Conservation (phyloP, 768 basidiomycete species). For the Kwoniella dendrophila region DNA sequence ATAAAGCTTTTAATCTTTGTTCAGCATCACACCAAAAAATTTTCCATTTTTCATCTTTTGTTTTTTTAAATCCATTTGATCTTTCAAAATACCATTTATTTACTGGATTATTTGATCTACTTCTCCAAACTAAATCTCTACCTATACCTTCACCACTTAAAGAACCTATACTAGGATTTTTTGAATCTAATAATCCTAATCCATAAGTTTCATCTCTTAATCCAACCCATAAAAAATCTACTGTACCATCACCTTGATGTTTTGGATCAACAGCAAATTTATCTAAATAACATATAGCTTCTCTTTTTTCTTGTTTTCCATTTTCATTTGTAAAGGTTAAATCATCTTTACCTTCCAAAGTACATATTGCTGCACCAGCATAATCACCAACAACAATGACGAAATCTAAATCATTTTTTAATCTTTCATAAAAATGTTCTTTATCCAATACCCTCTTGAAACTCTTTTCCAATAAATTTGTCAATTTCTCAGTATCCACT, state of each 20-base stretch:
- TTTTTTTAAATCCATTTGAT: constrained; percentile 75
- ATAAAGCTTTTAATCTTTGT: constrained; percentile 65
- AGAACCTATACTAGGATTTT: constrained; percentile 88
- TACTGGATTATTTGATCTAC: constrained; percentile 86
- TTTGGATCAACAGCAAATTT: constrained; percentile 95
- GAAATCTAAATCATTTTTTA: constrained; percentile 80
- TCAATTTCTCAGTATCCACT: constrained; percentile 75
- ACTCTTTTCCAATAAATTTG: constrained; percentile 79
- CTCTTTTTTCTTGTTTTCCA: constrained; percentile 6
- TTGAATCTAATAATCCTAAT: constrained; percentile 86
- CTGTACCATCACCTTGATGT: constrained; percentile 96
- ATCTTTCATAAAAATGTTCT: constrained; percentile 73
- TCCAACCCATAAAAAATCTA: constrained; percentile 99
- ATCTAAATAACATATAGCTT: constrained; percentile 77
- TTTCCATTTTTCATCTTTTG: constrained; percentile 66
- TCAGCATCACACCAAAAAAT: constrained; percentile 99
- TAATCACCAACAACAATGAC: constrained; percentile 94
- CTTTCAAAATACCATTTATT: constrained; percentile 99
- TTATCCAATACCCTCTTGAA: constrained; percentile 75
- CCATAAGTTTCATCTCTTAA: constrained; percentile 98
- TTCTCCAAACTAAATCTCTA: constrained; percentile 94
- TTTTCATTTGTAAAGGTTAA: constrained; percentile 16
- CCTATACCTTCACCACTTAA: constrained; percentile 85
- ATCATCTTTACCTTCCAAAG: constrained; percentile 59
- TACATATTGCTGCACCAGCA: constrained; percentile 90